Conservation (phyloP, 768 basidiomycete genomes). For the Psilocybe cyanescens region DNA sequence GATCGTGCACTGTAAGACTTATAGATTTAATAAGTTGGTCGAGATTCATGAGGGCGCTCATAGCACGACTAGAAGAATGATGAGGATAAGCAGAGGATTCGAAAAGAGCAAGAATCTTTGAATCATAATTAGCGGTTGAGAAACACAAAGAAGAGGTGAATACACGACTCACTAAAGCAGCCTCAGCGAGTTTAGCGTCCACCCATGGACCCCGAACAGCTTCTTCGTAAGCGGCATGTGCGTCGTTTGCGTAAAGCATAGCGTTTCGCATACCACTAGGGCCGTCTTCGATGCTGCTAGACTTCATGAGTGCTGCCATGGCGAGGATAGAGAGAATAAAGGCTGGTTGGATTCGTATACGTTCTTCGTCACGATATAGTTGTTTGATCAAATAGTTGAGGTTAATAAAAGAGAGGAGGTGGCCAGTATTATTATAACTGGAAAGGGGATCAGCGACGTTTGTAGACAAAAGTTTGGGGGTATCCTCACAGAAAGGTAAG, state of each 20-base stretch:
- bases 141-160: neutral
- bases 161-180: slow-evolving; percentile 45
- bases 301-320: slow-evolving; percentile 71
- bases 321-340: slow-evolving; percentile 73
- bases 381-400: slow-evolving; percentile 54
- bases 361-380: slow-evolving; percentile 54
- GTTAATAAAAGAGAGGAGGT: slow-evolving; percentile 74
- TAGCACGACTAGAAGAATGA: slow-evolving; percentile 58
- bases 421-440: slow-evolving; percentile 67
- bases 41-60: slow-evolving; percentile 55
- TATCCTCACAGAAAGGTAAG: slow-evolving; percentile 31
- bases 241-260: slow-evolving; percentile 56
- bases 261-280: slow-evolving; percentile 59
- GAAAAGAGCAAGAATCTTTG: slow-evolving; percentile 75
- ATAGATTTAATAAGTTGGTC: slow-evolving; percentile 68
- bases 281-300: slow-evolving; percentile 67
- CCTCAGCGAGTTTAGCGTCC: slow-evolving; percentile 71
- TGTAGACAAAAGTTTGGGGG: neutral
- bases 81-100: slow-evolving; percentile 76
- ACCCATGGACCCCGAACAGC: slow-evolving; percentile 56
- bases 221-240: slow-evolving; percentile 54
- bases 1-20: slow-evolving; percentile 60
- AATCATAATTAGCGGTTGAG: neutral
- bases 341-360: slow-evolving; percentile 67
- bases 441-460: neutral